Evolutionary conservation across 305 asterid species (phyloP), one percentile per base, ranked within the genome.

Genomic region (Fraxinus xanthoxyloides): DNA sequence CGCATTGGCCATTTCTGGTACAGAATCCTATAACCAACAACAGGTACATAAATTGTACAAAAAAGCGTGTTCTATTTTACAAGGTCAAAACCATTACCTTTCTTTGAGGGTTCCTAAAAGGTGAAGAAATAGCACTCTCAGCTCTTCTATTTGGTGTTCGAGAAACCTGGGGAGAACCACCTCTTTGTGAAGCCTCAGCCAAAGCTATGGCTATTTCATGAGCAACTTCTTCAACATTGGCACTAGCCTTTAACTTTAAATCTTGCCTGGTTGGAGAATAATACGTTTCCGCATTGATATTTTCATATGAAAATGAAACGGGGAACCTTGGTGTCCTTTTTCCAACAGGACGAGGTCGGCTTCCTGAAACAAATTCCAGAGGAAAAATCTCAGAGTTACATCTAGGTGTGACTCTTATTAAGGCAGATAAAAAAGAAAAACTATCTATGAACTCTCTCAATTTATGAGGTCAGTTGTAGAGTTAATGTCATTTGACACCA

Each of bases 261-360:
- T 93, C 90, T 85, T 85, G 92, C 86, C 85, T 90, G 48, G 89
- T 83, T 24, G 97, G 91, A 69, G 94, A 92, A 84, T 85, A 85
- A 72, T 83, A 84, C 80, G 87, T 91, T 76, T 88, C 96, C 83
- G 85, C 87, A 43, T 82, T 86, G 74, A 34, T 43, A 79, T 90
- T 92, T 77, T 89, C 98, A 84, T 82, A 88, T 36, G 97, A 87
- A 89, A 83, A 89, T 69, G 94, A 84, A 75, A 94, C 92, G 46
- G 97, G 97, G 86, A 91, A 88, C 79, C 98, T 90, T 76, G 98
- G 98, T 13, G 99, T 94, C 89, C 99, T 89, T 88, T 92, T 94
- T 36, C 98, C 97, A 82, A 94, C 97, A 84, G 92, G 96, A 38
- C 94, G 97, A 82, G 97, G 97, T 82, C 90, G 87, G 87, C 92